A percentile compares a stretch with the other conserved stretches of the same genome.
phyloP scores from a whole-genome alignment of 192 early-diverging fungal genomes.

The Backusella mclennaniae region DNA sequence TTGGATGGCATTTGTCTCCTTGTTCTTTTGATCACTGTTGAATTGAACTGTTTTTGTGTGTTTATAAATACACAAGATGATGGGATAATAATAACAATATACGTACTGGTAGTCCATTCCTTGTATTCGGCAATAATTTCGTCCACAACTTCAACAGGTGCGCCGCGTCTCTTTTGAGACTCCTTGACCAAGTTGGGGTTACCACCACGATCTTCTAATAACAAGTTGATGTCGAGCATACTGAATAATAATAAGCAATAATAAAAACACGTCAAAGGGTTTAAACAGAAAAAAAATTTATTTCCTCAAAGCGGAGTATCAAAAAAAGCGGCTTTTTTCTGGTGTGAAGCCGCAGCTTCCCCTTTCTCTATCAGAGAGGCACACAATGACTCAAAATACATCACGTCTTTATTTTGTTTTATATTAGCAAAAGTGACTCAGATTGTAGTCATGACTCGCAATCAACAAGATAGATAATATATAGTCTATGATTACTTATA shows the following conservation, averaged over 20 bases:
- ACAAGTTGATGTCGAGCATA: slow-evolving; percentile 94
- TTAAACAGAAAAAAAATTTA: neutral
- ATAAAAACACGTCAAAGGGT: neutral
- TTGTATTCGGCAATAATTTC: slow-evolving; percentile 88
- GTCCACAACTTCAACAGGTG: slow-evolving; percentile 82
- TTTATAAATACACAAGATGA: neutral
- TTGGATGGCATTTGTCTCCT: slow-evolving; percentile 87
- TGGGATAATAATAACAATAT: neutral
- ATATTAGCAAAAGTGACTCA: no score
- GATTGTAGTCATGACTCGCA: no score
- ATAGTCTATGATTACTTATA: neutral
- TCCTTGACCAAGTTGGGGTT: slow-evolving; percentile 90
- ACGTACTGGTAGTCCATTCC: slow-evolving; percentile 84
- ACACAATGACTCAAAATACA: neutral
- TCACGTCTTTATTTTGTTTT: neutral
- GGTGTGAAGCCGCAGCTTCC: neutral
- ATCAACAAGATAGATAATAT: no score
- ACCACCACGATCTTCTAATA: slow-evolving; percentile 89
- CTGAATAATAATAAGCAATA: neutral
- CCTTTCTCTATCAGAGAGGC: neutral
- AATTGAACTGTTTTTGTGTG: slow-evolving; percentile 64
- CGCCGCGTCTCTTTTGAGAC: slow-evolving; percentile 91
- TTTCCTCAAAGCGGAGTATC: neutral
- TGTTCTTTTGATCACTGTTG: slow-evolving; percentile 85
- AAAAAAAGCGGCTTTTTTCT: neutral